Conservation (phyloP, 306 rosid genomes). For the Quercus wislizeni region DNA sequence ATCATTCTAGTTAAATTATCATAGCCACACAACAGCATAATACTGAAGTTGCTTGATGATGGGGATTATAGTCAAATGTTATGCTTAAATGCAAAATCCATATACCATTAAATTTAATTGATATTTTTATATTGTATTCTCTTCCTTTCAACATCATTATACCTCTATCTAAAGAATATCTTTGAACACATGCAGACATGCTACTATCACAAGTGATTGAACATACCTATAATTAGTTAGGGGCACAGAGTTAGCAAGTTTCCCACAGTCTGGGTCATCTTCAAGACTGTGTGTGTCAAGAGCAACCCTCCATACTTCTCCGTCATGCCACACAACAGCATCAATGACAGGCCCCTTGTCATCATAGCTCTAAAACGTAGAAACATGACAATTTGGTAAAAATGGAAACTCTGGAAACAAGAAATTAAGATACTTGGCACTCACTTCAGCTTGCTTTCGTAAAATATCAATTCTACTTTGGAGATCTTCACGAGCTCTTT, state of each 20-base stretch:
- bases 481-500: constrained; percentile 74
- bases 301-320: constrained; percentile 96
- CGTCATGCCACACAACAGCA: constrained; percentile 97
- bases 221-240: constrained; percentile 83
- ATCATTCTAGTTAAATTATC: no score
- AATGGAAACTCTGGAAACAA: constrained; percentile 10
- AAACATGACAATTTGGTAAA: constrained; percentile 20
- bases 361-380: constrained; percentile 64
- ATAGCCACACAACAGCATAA: no score
- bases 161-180: not conserved
- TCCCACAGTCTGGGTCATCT: constrained; percentile 72
- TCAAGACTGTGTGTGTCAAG: constrained; percentile 86
- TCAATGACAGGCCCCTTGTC: constrained; percentile 90
- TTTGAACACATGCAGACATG: constrained; percentile 14
- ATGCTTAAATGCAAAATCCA: not conserved
- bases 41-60: not conserved
- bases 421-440: constrained; percentile 26
- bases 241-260: constrained; percentile 77
- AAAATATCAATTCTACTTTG: constrained; percentile 73
- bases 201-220: constrained; percentile 20
- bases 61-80: not conserved
- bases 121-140: not conserved
- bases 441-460: constrained; percentile 83
- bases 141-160: not conserved
- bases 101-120: not conserved